A percentile compares a stretch with the other conserved stretches of the same genome.
Evolutionary conservation across 495 filamentous ascomycete species (phyloP).

Genomic region (Baudoinia panamericana): DNA sequence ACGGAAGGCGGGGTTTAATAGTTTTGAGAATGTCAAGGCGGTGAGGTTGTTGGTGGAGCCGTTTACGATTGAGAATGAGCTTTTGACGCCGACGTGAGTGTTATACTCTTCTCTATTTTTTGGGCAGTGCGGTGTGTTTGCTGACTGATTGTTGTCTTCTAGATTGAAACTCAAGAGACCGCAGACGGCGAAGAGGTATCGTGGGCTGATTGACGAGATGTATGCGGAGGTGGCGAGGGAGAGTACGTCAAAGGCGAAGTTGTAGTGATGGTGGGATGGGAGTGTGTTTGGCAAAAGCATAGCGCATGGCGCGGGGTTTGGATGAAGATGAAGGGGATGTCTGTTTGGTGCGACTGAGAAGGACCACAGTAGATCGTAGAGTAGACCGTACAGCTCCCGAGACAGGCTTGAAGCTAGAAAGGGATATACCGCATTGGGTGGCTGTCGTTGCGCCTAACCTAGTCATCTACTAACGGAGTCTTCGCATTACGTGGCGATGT

Average conservation of each 20-base stretch:
- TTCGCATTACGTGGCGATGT: too few species aligned
- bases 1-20: constrained; percentile 75
- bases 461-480: too few species aligned
- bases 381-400: too few species aligned
- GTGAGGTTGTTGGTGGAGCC: constrained; percentile 69
- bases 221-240: constrained; percentile 49
- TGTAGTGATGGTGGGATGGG: constrained; percentile 30
- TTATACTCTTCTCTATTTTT: constrained; percentile 1
- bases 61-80: constrained; percentile 86
- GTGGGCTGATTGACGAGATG: constrained; percentile 59
- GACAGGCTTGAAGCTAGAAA: too few species aligned
- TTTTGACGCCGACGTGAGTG: constrained; percentile 91
- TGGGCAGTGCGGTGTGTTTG: not conserved
- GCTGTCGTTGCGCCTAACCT: too few species aligned
- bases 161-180: constrained; percentile 93
- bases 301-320: too few species aligned
- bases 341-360: too few species aligned
- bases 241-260: constrained; percentile 37
- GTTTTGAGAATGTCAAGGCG: constrained; percentile 71
- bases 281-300: not conserved
- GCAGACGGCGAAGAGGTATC: constrained; percentile 67
- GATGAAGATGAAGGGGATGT: too few species aligned
- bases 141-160: constrained; percentile 9
- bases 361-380: too few species aligned
- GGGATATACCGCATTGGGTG: too few species aligned